Evolutionary conservation across 768 basidiomycete species (phyloP).

Genomic region (Infundibulicybe gibba): DNA sequence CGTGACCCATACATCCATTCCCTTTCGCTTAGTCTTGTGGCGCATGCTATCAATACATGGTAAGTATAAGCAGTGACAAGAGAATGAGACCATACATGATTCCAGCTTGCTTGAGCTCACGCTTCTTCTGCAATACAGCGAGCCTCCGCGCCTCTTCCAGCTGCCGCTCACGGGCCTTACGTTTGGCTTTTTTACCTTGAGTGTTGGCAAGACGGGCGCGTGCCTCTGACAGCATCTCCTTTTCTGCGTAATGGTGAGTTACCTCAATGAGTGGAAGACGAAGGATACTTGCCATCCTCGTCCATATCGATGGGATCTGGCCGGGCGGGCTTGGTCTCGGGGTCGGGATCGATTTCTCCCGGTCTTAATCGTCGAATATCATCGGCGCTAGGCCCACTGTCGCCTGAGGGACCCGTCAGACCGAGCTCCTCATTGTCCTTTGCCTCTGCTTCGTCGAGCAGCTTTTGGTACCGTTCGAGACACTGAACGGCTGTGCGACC

Average conservation of each 20-base stretch:
- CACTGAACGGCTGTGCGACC: constrained; percentile 98
- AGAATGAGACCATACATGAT: constrained; percentile 66
- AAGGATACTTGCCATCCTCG: constrained; percentile 73
- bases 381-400: constrained; percentile 85
- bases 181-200: constrained; percentile 98
- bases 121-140: constrained; percentile 95
- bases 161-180: constrained; percentile 96
- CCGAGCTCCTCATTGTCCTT: constrained; percentile 96
- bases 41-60: constrained; percentile 59
- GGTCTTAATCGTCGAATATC: constrained; percentile 87
- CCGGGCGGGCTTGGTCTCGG: constrained; percentile 95
- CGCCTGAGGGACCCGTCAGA: constrained; percentile 76
- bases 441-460: constrained; percentile 94
- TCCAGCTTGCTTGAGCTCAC: constrained; percentile 96
- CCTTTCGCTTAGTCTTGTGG: constrained; percentile 91
- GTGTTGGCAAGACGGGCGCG: constrained; percentile 97
- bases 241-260: constrained; percentile 51
- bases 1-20: constrained; percentile 80
- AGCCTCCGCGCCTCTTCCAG: constrained; percentile 93
- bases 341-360: constrained; percentile 98
- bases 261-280: background rate
- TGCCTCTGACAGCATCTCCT: constrained; percentile 99
- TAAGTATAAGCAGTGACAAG: constrained; percentile 1
- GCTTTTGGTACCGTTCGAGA: constrained; percentile 95
- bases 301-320: constrained; percentile 99